These are phyloP conservation scores for Teunomyces lycoperdinae DNA, from an alignment of 805 yeast species.

Conservation along the genomic window DNA sequence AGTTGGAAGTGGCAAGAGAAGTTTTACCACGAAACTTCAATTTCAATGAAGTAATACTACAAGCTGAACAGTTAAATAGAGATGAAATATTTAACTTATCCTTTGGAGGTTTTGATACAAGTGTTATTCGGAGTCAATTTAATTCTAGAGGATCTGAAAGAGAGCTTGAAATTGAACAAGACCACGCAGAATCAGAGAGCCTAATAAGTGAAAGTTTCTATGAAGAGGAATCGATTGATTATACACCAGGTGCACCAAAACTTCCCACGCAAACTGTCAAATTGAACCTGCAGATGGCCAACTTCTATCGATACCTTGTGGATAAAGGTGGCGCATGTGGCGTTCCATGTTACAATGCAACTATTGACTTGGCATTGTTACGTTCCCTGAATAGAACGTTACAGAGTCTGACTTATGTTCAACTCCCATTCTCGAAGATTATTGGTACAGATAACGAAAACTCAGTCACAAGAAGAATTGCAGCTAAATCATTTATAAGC, in stretches of 20 bases:
- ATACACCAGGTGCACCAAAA: slow-evolving; percentile 8
- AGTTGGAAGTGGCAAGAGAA: slow-evolving; percentile 15
- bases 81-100: slow-evolving; percentile 20
- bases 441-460: slow-evolving; percentile 1
- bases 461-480: slow-evolving; percentile 19
- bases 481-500: slow-evolving; percentile 27
- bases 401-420: background rate
- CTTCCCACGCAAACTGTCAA: slow-evolving; percentile 5
- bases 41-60: background rate
- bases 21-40: background rate
- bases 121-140: background rate
- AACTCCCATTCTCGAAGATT: background rate
- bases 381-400: background rate
- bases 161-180: background rate
- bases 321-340: slow-evolving; percentile 2
- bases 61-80: background rate
- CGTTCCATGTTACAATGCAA: background rate
- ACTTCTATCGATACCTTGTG: slow-evolving; percentile 12
- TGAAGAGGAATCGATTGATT: slow-evolving; percentile 3
- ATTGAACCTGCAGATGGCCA: slow-evolving; percentile 7
- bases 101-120: slow-evolving; percentile 18
- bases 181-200: slow-evolving; percentile 5
- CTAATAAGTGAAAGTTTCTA: background rate
- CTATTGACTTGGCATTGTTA: background rate
- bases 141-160: background rate